Percentiles rank a stretch among this genome's conserved stretches.
Conservation (phyloP, 2,329 filamentous ascomycete species). For the Pseudogymnoascus sp. region DNA sequence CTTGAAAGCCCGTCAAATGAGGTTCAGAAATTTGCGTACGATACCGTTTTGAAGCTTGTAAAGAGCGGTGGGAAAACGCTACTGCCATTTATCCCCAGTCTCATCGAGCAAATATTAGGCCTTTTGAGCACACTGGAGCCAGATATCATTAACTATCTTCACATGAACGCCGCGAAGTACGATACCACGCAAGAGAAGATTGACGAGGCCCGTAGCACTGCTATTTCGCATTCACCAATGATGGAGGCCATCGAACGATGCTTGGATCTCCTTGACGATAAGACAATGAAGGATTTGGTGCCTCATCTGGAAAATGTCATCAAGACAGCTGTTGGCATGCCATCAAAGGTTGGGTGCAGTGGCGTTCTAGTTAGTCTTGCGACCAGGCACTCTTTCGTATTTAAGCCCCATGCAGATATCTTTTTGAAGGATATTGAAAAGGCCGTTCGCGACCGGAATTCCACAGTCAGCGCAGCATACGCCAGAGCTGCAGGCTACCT, state of each 20-base stretch:
- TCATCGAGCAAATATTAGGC: slow-evolving; percentile 73
- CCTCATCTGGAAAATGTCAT: slow-evolving; percentile 69
- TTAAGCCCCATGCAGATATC: slow-evolving; percentile 64
- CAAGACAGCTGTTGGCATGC: slow-evolving; percentile 80
- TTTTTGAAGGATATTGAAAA: slow-evolving; percentile 75
- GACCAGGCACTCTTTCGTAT: slow-evolving; percentile 67
- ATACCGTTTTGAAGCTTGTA: slow-evolving; percentile 78
- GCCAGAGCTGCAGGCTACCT: slow-evolving; percentile 82
- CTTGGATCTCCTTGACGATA: slow-evolving; percentile 72
- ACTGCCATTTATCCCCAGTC: slow-evolving; percentile 69
- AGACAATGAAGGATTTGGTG: slow-evolving; percentile 67
- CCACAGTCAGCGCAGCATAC: slow-evolving; percentile 85
- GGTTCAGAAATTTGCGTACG: slow-evolving; percentile 74
- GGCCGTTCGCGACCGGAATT: slow-evolving; percentile 81
- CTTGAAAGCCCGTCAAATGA: slow-evolving; percentile 85
- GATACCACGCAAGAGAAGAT: slow-evolving; percentile 84
- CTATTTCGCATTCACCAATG: slow-evolving; percentile 78
- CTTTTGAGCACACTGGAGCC: slow-evolving; percentile 83
- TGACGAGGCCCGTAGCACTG: slow-evolving; percentile 74
- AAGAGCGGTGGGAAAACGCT: slow-evolving; percentile 79
- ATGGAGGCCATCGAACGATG: slow-evolving; percentile 88
- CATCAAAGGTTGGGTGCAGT: slow-evolving; percentile 87
- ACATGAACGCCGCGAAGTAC: slow-evolving; percentile 76
- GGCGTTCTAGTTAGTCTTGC: slow-evolving; percentile 78
- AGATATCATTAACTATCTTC: slow-evolving; percentile 83